A percentile compares a stretch with the other conserved stretches of the same genome.
Conservation (phyloP, 805 yeast genomes). For the Metschnikowia anglica region DNA sequence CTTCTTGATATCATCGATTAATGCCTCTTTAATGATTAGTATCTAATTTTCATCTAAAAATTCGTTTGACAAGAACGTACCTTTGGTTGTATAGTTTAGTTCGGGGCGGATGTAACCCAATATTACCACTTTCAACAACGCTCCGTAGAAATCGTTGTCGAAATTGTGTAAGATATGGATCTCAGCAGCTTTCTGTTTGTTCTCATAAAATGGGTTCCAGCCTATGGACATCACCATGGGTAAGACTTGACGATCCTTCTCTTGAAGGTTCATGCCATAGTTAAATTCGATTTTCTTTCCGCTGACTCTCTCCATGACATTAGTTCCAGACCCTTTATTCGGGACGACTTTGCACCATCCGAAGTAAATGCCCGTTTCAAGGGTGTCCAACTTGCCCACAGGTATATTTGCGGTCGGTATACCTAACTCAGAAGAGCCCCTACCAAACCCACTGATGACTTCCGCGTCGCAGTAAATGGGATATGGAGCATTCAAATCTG, state of each 20-base stretch:
- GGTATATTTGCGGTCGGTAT: slow-evolving; percentile 94
- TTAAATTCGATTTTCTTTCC: slow-evolving; percentile 46
- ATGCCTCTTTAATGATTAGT: slow-evolving; percentile 56
- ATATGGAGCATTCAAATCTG: slow-evolving; percentile 50
- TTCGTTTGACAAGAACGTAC: slow-evolving; percentile 22
- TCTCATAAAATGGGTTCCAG: slow-evolving; percentile 89
- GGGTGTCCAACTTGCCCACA: slow-evolving; percentile 46
- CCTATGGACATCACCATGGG: slow-evolving; percentile 98
- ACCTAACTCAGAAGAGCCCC: slow-evolving; percentile 92
- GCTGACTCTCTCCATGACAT: slow-evolving; percentile 17
- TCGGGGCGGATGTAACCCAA: slow-evolving; percentile 93
- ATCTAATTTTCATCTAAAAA: not conserved
- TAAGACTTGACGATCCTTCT: slow-evolving; percentile 45
- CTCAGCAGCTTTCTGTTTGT: slow-evolving; percentile 79
- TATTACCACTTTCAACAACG: slow-evolving; percentile 62
- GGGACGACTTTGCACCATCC: slow-evolving; percentile 60
- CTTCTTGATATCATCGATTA: slow-evolving; percentile 76
- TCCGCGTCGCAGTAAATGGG: slow-evolving; percentile 44
- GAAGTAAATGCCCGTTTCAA: slow-evolving; percentile 82
- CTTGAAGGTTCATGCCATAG: slow-evolving; percentile 53
- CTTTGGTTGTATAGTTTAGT: slow-evolving; percentile 71
- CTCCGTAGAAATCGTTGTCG: slow-evolving; percentile 73
- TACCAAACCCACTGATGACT: slow-evolving; percentile 83
- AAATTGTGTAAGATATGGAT: slow-evolving; percentile 82
- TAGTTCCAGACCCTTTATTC: slow-evolving; percentile 12